Base-by-base conservation (phyloP, 108 stramenopile genomes). In the Skeletonema grethae region DNA sequence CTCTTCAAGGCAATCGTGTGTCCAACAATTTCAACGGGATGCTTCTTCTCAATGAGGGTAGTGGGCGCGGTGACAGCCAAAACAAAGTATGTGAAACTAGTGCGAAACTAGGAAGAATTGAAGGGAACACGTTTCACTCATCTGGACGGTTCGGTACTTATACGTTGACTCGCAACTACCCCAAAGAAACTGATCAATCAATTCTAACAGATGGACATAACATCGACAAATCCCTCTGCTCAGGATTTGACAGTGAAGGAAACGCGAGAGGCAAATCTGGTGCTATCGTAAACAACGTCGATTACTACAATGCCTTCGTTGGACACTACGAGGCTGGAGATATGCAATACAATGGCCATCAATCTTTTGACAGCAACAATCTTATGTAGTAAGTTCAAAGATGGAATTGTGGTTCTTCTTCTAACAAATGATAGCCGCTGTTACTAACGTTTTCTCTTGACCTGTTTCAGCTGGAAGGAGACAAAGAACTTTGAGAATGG, bases 251-350 rank as follows among this genome's bases (percentile, higher is more conserved):
- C 55, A 55, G 20, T 41, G 29, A 67, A 12, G 87, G 87, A 4
- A 35, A 73, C 57, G 85, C 68, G 2, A 83, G 73, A 56, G 85
- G 85, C 9, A 12, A 62, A 22, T 62, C 87, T 29, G 32, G 69
- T 38, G 48, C 80, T 38, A 68, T 88, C 53, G 63, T 84, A 10
- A 72, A 84, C 45, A 83, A 86, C 63, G 58, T 84, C 34, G 87
- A 88, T 46, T 88, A 88, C 34, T 72, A 67, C 48, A 88, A 86
- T 70, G 72, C 61, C 29, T 88, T 88, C 73, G 87, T 88, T 56
- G 87, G 87, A 4, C 87, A 88, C 53, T 88, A 88, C 36, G 69
- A 70, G 59, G 25, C 59, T n/a, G 59, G 59, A n/a, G 59, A 60
- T 48, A 28, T 80, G 29, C 80, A 85, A 45, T 75, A 85, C 45